phyloP scores from a whole-genome alignment of 164 flowering plant genomes.

The Santalum album region DNA sequence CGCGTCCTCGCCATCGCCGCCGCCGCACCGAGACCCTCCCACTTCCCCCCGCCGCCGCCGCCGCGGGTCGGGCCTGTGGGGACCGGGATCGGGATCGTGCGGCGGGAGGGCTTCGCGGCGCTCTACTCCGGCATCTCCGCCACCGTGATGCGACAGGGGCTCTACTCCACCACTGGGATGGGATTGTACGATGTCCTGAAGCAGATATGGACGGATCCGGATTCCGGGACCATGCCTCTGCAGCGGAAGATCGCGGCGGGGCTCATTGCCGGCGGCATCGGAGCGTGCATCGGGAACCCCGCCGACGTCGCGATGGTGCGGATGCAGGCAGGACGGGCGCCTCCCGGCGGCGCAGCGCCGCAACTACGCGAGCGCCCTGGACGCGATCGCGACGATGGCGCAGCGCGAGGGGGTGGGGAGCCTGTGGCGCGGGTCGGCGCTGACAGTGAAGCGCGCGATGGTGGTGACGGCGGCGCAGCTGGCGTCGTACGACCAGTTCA shows the following conservation, averaged over 20 bases:
- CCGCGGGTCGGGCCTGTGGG: conserved; percentile 48
- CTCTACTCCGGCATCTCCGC: conserved; percentile 84
- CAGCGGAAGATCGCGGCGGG: conserved; percentile 56
- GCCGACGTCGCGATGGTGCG: conserved; percentile 96
- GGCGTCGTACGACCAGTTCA: conserved; percentile 82
- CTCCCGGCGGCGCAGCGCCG: conserved; percentile 66
- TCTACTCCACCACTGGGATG: conserved; percentile 89
- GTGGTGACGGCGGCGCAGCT: conserved; percentile 87
- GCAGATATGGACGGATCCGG: conserved; percentile 64
- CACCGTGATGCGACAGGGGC: conserved; percentile 75
- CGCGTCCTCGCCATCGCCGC: conserved; percentile 35
- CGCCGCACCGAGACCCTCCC: not conserved
- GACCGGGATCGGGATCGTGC: conserved; percentile 46
- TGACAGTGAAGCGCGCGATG: conserved; percentile 91
- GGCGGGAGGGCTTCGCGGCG: conserved; percentile 56
- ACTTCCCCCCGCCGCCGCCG: conserved; percentile 18
- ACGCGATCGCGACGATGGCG: conserved; percentile 58
- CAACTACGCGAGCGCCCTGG: conserved; percentile 68
- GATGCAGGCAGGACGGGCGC: conserved; percentile 92
- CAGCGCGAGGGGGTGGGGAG: conserved; percentile 54
- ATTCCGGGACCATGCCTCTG: conserved; percentile 47
- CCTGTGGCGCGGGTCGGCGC: conserved; percentile 87
- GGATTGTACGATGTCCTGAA: conserved; percentile 78
- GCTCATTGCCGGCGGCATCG: conserved; percentile 66
- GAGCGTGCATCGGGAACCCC: conserved; percentile 86